phyloP scores from a whole-genome alignment of 2,329 filamentous ascomycete species.

The Talaromyces sp. region DNA sequence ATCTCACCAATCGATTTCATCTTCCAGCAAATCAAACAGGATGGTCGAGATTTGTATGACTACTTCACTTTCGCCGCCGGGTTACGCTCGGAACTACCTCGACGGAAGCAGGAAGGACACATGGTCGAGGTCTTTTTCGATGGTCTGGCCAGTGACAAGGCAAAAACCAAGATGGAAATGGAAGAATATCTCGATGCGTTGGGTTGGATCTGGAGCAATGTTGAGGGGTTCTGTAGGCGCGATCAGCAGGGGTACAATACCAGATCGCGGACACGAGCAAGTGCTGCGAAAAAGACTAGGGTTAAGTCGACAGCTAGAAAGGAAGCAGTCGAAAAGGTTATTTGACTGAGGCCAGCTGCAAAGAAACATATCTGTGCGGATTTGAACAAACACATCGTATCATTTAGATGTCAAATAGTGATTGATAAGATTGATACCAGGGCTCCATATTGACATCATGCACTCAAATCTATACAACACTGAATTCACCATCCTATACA shows the following conservation, averaged over 20 bases:
- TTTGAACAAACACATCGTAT: neutral
- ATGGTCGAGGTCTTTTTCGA: constrained; percentile 26
- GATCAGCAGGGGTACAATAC: neutral
- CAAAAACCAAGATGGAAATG: constrained; percentile 12
- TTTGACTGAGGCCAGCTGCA: too few species aligned
- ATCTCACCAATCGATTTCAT: neutral
- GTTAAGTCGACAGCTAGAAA: neutral
- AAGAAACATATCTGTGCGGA: neutral
- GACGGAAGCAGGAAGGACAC: constrained; percentile 13
- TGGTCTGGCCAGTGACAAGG: constrained; percentile 19
- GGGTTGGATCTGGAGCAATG: constrained; percentile 23
- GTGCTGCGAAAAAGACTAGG: neutral
- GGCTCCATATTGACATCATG: neutral
- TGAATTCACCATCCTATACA: neutral
- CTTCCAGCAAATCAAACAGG: constrained; percentile 17
- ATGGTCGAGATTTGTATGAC: constrained; percentile 14
- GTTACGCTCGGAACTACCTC: constrained; percentile 14
- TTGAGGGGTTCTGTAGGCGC: constrained; percentile 8
- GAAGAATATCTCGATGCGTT: constrained; percentile 17
- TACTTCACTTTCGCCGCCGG: constrained; percentile 22
- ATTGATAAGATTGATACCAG: neutral
- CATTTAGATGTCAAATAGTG: neutral
- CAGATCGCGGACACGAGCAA: constrained; percentile 1
- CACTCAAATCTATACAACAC: neutral
- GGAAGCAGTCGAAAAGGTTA: neutral